Conservation (phyloP, 2,329 filamentous ascomycete genomes). For the Colletotrichum sp. region DNA sequence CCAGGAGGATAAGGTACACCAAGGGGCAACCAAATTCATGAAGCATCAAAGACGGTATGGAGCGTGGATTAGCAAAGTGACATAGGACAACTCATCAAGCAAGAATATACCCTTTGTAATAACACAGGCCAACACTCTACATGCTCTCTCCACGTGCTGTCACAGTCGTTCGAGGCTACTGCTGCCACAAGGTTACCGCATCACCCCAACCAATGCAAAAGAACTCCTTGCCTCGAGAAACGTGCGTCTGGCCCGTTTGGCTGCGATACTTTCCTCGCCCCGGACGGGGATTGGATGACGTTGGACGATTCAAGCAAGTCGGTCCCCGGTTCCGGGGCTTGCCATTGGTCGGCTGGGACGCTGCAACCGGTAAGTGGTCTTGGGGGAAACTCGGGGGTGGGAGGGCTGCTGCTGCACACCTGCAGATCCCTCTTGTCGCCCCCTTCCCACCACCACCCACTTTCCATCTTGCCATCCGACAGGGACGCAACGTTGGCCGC, state of each 20-base stretch:
- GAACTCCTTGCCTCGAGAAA: background rate
- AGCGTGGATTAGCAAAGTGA: background rate
- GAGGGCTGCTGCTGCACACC: background rate
- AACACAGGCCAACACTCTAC: background rate
- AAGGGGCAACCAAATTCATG: background rate
- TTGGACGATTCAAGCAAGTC: constrained; percentile 4
- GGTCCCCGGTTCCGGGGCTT: background rate
- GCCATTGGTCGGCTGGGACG: background rate
- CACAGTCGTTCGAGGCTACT: background rate
- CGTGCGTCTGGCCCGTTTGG: background rate
- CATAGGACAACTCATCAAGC: constrained; percentile 2
- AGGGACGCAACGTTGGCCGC: background rate
- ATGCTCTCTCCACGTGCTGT: background rate
- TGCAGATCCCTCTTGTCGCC: background rate
- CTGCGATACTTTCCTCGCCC: background rate
- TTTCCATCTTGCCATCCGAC: background rate
- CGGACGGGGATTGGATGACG: constrained; percentile 11
- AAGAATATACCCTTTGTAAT: constrained; percentile 22
- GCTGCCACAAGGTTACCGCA: background rate
- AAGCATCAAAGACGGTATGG: background rate
- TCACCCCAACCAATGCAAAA: background rate
- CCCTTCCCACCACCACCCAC: background rate
- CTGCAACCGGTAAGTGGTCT: constrained; percentile 11
- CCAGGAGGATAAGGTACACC: background rate
- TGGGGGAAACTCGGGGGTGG: background rate